Evolutionary conservation across 2,329 filamentous ascomycete species (phyloP).

Genomic region (Mycosphaerelloides madeirae): DNA sequence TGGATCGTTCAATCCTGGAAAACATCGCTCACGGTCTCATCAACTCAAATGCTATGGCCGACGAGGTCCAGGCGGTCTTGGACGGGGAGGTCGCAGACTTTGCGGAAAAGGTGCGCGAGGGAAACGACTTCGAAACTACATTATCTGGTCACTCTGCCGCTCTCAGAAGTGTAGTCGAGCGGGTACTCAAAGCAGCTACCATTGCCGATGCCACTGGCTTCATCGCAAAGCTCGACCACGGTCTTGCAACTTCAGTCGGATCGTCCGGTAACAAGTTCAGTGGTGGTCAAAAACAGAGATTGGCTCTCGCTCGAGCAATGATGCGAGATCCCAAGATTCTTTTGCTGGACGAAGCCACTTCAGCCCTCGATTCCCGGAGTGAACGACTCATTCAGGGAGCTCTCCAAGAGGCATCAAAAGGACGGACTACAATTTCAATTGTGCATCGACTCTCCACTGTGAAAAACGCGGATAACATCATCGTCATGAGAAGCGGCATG

Average conservation of each 20-base stretch:
- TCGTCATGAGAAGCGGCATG: slow-evolving; percentile 38
- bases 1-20: slow-evolving; percentile 50
- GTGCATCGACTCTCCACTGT: slow-evolving; percentile 42
- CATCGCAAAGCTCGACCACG: slow-evolving; percentile 49
- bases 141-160: slow-evolving; percentile 30
- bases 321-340: slow-evolving; percentile 38
- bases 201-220: slow-evolving; percentile 55
- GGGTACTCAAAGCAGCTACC: slow-evolving; percentile 48
- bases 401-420: slow-evolving; percentile 36
- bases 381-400: slow-evolving; percentile 28
- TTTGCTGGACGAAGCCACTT: slow-evolving; percentile 43
- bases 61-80: slow-evolving; percentile 42
- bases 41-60: slow-evolving; percentile 35
- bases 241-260: slow-evolving; percentile 48
- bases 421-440: slow-evolving; percentile 39
- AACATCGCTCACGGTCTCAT: slow-evolving; percentile 51
- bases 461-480: slow-evolving; percentile 37
- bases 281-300: slow-evolving; percentile 41
- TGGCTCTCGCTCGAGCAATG: slow-evolving; percentile 42
- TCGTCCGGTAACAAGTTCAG: slow-evolving; percentile 21
- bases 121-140: slow-evolving; percentile 44
- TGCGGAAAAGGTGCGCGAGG: slow-evolving; percentile 49
- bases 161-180: slow-evolving; percentile 48
- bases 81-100: slow-evolving; percentile 37
- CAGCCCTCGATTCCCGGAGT: slow-evolving; percentile 25